These are phyloP conservation scores for Myriangium duriaei DNA, from an alignment of 2,329 filamentous ascomycete genomes.

Conservation along the genomic window DNA sequence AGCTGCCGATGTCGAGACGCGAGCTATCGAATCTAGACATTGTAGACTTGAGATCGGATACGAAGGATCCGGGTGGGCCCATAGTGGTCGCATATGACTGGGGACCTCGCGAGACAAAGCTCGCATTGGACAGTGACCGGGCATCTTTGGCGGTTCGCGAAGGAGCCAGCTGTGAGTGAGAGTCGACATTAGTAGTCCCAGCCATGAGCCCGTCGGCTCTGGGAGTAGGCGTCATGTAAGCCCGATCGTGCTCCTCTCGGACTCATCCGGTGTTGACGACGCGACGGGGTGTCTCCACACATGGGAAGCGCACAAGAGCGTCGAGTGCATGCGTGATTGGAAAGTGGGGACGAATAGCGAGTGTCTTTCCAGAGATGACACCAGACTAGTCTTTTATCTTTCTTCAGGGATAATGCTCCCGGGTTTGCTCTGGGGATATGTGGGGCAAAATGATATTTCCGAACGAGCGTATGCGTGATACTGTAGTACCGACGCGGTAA, in stretches of 20 bases:
- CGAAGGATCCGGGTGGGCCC: conserved; percentile 72
- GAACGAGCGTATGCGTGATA: no score
- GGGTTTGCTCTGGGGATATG: no score
- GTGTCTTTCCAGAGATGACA: no score
- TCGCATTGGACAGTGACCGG: conserved; percentile 43
- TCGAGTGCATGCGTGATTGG: neutral
- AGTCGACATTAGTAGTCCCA: conserved; percentile 14
- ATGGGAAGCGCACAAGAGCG: neutral
- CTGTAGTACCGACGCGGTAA: no score
- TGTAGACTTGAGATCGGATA: conserved; percentile 67
- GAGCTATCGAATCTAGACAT: conserved; percentile 50
- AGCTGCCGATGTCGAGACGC: conserved; percentile 44
- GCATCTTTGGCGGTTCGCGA: conserved; percentile 36
- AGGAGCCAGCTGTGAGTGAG: conserved; percentile 32
- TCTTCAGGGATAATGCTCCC: no score
- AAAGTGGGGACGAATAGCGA: neutral
- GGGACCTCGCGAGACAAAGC: conserved; percentile 43
- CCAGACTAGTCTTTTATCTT: no score
- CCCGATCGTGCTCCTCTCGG: conserved; percentile 19
- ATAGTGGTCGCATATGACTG: conserved; percentile 55
- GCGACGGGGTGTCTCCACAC: neutral
- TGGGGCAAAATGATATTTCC: no score
- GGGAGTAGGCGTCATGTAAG: conserved; percentile 29
- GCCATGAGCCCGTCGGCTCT: conserved; percentile 19
- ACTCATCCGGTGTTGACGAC: neutral